A percentile compares a stretch with the other conserved stretches of the same genome.
These are phyloP conservation scores for Purshia tridentata DNA, from an alignment of 306 rosid genomes.

Conservation along the genomic window DNA sequence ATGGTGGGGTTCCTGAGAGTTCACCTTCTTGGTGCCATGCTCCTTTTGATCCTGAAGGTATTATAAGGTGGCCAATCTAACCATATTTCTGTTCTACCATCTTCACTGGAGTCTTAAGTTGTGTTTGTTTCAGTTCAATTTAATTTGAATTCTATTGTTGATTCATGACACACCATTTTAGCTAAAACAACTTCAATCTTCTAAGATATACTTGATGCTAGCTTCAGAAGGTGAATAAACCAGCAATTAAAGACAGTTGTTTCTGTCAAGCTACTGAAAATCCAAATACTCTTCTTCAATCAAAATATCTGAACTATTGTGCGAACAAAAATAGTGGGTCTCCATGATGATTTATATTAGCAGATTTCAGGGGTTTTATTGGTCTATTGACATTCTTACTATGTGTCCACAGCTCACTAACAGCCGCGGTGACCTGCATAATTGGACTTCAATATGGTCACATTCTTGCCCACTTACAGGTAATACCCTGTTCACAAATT, in stretches of 20 bases:
- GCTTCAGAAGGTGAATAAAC: neutral
- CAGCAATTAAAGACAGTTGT: neutral
- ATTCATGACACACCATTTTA: neutral
- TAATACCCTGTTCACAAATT: constrained; percentile 25
- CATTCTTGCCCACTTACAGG: constrained; percentile 73
- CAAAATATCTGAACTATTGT: too few species aligned
- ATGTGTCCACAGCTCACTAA: constrained; percentile 60
- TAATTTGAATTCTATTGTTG: neutral
- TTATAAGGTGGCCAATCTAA: constrained; percentile 63
- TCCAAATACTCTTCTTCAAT: neutral
- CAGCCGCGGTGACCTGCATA: constrained; percentile 87
- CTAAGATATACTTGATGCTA: neutral
- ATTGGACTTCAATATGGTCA: constrained; percentile 97
- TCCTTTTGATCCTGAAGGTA: constrained; percentile 96
- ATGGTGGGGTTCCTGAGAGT: constrained; percentile 60
- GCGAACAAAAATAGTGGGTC: too few species aligned
- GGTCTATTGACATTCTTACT: constrained; percentile 24
- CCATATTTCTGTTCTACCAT: constrained; percentile 12
- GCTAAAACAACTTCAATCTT: neutral
- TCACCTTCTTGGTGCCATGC: constrained; percentile 87
- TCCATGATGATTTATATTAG: neutral
- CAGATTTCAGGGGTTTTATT: neutral
- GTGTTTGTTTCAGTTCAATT: neutral
- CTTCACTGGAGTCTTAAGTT: constrained; percentile 1
- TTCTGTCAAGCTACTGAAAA: neutral